These are phyloP conservation scores for Ascochyta fabae DNA, from an alignment of 2,329 filamentous ascomycete species.

Conservation along the genomic window DNA sequence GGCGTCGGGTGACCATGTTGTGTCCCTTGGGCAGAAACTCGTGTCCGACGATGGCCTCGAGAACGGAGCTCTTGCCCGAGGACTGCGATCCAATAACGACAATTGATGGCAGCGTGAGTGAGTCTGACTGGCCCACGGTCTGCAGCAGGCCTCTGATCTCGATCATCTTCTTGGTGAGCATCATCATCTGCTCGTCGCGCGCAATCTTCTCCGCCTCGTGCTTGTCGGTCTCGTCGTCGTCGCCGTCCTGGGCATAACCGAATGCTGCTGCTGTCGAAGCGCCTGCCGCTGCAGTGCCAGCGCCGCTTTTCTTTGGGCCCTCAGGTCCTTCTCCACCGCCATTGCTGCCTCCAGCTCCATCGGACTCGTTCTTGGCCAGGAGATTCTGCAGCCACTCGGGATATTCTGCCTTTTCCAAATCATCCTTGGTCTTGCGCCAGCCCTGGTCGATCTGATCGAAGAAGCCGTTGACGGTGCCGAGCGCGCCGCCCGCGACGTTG, in stretches of 20 bases:
- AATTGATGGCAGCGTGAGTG: constrained; percentile 89
- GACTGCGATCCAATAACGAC: constrained; percentile 99
- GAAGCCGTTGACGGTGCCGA: constrained; percentile 75
- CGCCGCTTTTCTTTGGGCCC: constrained; percentile 62
- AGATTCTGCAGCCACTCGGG: constrained; percentile 81
- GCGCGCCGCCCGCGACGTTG: constrained; percentile 71
- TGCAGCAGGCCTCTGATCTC: constrained; percentile 93
- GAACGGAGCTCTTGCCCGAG: constrained; percentile 94
- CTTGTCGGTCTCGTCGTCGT: constrained; percentile 65
- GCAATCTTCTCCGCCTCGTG: constrained; percentile 70
- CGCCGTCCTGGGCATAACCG: constrained; percentile 74
- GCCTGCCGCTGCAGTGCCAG: constrained; percentile 66
- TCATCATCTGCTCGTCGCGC: constrained; percentile 98
- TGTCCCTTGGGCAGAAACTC: constrained; percentile 97
- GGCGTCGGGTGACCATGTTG: constrained; percentile 96
- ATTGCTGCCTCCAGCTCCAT: constrained; percentile 47
- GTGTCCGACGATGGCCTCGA: constrained; percentile 96
- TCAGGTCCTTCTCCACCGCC: constrained; percentile 51
- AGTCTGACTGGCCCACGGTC: constrained; percentile 88
- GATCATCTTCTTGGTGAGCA: constrained; percentile 99
- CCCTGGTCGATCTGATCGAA: constrained; percentile 80
- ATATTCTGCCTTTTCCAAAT: constrained; percentile 72
- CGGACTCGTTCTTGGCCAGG: constrained; percentile 54
- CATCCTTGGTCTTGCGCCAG: constrained; percentile 83
- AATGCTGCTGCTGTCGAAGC: constrained; percentile 78